phyloP scores from a whole-genome alignment of 345 rosid genomes.

The Carallia brachiata region DNA sequence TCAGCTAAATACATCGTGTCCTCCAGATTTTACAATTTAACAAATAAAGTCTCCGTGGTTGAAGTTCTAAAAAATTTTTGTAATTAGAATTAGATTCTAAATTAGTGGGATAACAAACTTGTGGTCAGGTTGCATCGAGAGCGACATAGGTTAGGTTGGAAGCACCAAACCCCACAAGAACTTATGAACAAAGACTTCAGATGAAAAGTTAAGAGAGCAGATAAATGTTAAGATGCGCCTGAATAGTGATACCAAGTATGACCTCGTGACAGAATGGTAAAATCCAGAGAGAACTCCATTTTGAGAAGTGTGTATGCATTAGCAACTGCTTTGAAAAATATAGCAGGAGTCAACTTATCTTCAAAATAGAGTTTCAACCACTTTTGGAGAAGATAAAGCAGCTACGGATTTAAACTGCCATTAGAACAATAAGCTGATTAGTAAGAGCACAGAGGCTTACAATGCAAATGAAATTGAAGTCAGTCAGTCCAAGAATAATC shows the following conservation, averaged over 20 bases:
- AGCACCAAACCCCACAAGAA: conserved; percentile 21
- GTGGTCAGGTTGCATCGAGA: conserved; percentile 1
- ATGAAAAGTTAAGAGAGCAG: conserved; percentile 2
- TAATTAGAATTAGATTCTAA: conserved; percentile 5
- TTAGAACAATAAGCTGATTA: conserved; percentile 11
- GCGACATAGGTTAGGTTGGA: conserved; percentile 12
- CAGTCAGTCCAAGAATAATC: too few species aligned
- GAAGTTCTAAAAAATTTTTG: conserved; percentile 1
- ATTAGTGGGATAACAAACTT: conserved; percentile 12
- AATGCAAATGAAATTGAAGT: too few species aligned
- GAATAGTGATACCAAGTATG: conserved; percentile 12
- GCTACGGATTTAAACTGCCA: conserved; percentile 81
- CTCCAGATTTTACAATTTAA: too few species aligned
- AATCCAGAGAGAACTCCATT: conserved; percentile 10
- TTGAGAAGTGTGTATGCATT: conserved; percentile 20
- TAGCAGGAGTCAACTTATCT: conserved; percentile 24
- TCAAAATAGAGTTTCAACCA: conserved; percentile 64
- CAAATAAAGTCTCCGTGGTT: too few species aligned
- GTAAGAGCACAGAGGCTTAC: not conserved
- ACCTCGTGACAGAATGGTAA: conserved; percentile 15
- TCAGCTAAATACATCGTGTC: too few species aligned
- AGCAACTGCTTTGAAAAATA: conserved; percentile 22
- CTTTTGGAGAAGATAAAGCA: conserved; percentile 49
- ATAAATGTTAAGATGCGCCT: conserved; percentile 10
- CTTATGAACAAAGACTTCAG: conserved; percentile 22